Evolutionary conservation across 1,284 basidiomycete genomes (phyloP).

Genomic region (Trichosporon sp.): DNA sequence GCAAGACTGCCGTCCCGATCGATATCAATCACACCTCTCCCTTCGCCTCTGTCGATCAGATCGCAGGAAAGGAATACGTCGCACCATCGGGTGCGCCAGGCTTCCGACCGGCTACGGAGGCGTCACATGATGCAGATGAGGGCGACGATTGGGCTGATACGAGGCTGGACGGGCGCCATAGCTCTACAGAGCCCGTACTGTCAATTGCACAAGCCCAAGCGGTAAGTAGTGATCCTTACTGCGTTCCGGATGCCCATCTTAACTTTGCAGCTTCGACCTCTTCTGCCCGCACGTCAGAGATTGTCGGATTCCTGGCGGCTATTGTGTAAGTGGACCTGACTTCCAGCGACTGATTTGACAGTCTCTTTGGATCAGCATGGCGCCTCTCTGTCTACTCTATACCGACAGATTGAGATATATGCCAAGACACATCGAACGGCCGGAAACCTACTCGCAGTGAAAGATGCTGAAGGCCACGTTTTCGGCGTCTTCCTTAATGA

Average conservation of each 20-base stretch:
- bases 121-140: constrained; percentile 19
- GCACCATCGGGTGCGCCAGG: constrained; percentile 73
- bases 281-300: constrained; percentile 72
- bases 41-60: constrained; percentile 31
- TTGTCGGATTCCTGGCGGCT: constrained; percentile 77
- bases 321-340: constrained; percentile 55
- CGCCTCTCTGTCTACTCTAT: constrained; percentile 83
- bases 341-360: constrained; percentile 11
- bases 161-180: constrained; percentile 53
- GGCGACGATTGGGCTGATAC: constrained; percentile 41
- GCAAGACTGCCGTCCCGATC: constrained; percentile 30
- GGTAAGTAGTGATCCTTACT: constrained; percentile 1
- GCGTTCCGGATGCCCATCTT: background rate
- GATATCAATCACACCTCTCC: constrained; percentile 42
- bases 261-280: constrained; percentile 57
- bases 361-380: constrained; percentile 89
- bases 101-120: constrained; percentile 50
- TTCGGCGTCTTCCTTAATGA: constrained; percentile 82
- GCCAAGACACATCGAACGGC: constrained; percentile 33
- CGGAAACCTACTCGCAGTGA: constrained; percentile 58
- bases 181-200: constrained; percentile 58
- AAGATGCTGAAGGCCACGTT: constrained; percentile 57
- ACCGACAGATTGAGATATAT: constrained; percentile 56
- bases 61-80: constrained; percentile 48
- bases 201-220: constrained; percentile 10